phyloP scores from a whole-genome alignment of 768 basidiomycete species.

The Leccinum olivaceopallidum region DNA sequence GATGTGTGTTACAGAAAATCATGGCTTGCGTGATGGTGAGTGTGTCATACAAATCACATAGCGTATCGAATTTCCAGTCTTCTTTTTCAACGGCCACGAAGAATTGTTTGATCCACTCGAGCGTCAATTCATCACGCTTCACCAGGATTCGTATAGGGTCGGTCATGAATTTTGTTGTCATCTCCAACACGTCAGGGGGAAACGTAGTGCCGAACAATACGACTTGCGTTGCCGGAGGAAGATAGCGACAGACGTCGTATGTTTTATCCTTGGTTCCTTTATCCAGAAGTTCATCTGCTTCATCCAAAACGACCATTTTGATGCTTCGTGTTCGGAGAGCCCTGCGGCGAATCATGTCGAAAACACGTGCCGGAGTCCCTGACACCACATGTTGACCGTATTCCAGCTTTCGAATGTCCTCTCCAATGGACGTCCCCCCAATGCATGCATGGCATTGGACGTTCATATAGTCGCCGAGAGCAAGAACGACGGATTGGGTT shows the following conservation, averaged over 20 bases:
- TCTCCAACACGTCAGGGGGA: slow-evolving; percentile 96
- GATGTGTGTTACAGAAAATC: slow-evolving; percentile 97
- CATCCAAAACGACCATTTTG: slow-evolving; percentile 95
- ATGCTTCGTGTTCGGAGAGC: slow-evolving; percentile 94
- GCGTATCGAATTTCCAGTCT: slow-evolving; percentile 99
- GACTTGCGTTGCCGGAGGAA: slow-evolving; percentile 96
- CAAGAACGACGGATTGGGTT: slow-evolving; percentile 95
- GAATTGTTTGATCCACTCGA: slow-evolving; percentile 96
- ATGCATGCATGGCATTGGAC: slow-evolving; percentile 99
- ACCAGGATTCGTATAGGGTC: slow-evolving; percentile 98
- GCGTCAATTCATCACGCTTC: slow-evolving; percentile 98
- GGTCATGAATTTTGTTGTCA: slow-evolving; percentile 99
- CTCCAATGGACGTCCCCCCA: slow-evolving; percentile 94
- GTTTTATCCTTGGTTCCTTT: slow-evolving; percentile 99
- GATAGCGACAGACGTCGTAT: slow-evolving; percentile 97
- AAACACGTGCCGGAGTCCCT: slow-evolving; percentile 96
- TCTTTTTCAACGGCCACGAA: slow-evolving; percentile 99
- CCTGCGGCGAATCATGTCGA: slow-evolving; percentile 97
- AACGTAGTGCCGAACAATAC: slow-evolving; percentile 95
- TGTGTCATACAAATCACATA: slow-evolving; percentile 97
- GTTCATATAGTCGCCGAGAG: slow-evolving; percentile 98
- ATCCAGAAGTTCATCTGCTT: slow-evolving; percentile 95
- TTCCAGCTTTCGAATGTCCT: slow-evolving; percentile 96
- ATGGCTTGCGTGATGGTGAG: slow-evolving; percentile 99
- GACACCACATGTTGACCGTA: slow-evolving; percentile 98